Conservation (phyloP, 2,329 filamentous ascomycete genomes). For the Septoria petroselini region DNA sequence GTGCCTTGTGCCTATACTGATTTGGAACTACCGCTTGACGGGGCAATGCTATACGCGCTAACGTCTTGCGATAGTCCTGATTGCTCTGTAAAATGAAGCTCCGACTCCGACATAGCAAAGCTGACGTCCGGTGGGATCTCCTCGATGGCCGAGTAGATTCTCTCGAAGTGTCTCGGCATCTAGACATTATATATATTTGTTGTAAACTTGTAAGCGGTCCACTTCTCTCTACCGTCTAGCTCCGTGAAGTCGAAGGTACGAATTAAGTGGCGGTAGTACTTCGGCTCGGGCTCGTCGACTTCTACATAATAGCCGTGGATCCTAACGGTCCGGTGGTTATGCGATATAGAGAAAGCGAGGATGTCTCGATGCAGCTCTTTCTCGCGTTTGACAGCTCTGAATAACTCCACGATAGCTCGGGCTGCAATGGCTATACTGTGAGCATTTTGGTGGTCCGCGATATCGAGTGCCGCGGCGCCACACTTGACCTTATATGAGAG, state of each 20-base stretch:
- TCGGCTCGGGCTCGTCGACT: constrained; percentile 14
- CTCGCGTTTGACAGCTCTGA: constrained; percentile 38
- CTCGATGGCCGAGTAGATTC: constrained; percentile 24
- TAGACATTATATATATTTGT: constrained; percentile 23
- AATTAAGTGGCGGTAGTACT: constrained; percentile 25
- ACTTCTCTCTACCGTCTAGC: constrained; percentile 18
- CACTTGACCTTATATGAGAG: constrained; percentile 30
- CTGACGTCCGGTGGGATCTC: constrained; percentile 18
- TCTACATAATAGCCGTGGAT: constrained; percentile 21
- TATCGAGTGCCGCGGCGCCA: constrained; percentile 24
- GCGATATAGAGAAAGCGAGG: constrained; percentile 21
- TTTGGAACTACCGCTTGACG: constrained; percentile 4
- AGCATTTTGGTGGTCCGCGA: constrained; percentile 29
- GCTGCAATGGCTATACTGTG: constrained; percentile 26
- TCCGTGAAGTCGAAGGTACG: constrained; percentile 20
- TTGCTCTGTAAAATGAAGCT: constrained; percentile 3
- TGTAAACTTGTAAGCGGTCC: constrained; percentile 25
- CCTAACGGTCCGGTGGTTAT: constrained; percentile 13
- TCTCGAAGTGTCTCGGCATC: constrained; percentile 22
- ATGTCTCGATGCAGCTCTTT: constrained; percentile 19
- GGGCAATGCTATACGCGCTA: constrained; percentile 13
- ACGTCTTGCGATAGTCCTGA: constrained; percentile 16
- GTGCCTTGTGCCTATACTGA: constrained; percentile 8
- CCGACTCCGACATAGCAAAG: constrained; percentile 19
- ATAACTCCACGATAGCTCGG: constrained; percentile 26